Base-by-base conservation (phyloP, 805 yeast genomes). In the Tetrapisispora nanseiensis region DNA sequence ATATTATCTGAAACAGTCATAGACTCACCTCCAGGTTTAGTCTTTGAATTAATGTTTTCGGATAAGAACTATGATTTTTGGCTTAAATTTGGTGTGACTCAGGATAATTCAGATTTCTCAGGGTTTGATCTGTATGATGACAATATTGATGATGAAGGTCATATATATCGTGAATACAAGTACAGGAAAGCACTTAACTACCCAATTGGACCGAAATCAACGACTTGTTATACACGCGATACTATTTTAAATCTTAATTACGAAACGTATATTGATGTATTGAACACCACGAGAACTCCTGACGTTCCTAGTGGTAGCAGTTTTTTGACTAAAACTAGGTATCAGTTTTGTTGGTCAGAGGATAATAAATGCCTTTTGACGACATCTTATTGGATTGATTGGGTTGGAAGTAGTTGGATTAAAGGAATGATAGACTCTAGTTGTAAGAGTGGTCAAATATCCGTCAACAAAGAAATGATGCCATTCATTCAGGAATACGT, bases 401-500 rank as follows among this genome's bases (percentile, higher is more conserved):
- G 98, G 98, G 76, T 82, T 0, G 95, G 92, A 2, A 74, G 82
- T 40, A 82, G 95, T 46, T 92, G 97, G 97, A 76, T 92, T 54
- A 89, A 86, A 59, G 74, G 83, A 12, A 79, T 95, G 42, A 82
- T 92, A 47, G 97, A 92, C 57, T 81, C 79, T 48, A 89, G 89
- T 43, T 80, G 95, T 12, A 66, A 71, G 36, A 76, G 79, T 27
- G 98, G 98, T 0, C 97, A 87, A 59, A 67, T 71, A 36, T 71
- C 75, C 5, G 80, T 79, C 3, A 74, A 83, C 11, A 70, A 68
- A 39, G 73, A 69, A 10, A 61, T 83, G 41, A 42, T 62, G 1
- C 49, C 51, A 12, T 41, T 61, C 5, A 22, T 67, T 5, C 33
- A 51, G n/a, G 49, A 52, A 11, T 53, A 51, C 12, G 47, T 66